Evolutionary conservation across 352 stramenopile species (phyloP).

Genomic region (Elongisporangium anandrum): DNA sequence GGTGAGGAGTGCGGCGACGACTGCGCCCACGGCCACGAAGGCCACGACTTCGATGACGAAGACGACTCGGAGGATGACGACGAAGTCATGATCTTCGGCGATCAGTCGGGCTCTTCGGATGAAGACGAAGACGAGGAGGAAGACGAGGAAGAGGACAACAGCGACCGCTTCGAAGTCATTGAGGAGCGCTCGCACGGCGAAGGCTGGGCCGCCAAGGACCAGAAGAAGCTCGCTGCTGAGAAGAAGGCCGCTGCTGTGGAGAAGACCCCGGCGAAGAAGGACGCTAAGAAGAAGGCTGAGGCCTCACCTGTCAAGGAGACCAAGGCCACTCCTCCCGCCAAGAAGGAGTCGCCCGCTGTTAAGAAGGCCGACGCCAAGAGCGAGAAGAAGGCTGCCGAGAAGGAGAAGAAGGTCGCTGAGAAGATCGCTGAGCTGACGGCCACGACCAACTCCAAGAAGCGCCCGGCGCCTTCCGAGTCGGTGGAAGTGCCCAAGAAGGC

Average conservation of each 20-base stretch:
- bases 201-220: slow-evolving; percentile 16
- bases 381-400: slow-evolving; percentile 32
- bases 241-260: slow-evolving; percentile 20
- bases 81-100: slow-evolving; percentile 67
- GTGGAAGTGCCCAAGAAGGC: slow-evolving; percentile 77
- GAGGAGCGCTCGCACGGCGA: slow-evolving; percentile 67
- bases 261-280: slow-evolving; percentile 22
- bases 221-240: slow-evolving; percentile 23
- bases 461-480: slow-evolving; percentile 43
- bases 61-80: slow-evolving; percentile 40
- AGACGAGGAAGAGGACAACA: slow-evolving; percentile 36
- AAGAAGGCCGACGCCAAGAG: slow-evolving; percentile 24
- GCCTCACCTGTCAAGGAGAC: slow-evolving; percentile 14
- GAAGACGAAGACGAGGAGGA: slow-evolving; percentile 37
- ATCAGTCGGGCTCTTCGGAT: slow-evolving; percentile 16
- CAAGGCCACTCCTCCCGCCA: slow-evolving; percentile 12
- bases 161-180: slow-evolving; percentile 67
- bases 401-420: slow-evolving; percentile 46
- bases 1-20: background rate
- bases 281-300: slow-evolving; percentile 27
- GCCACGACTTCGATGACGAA: slow-evolving; percentile 18
- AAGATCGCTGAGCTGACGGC: slow-evolving; percentile 49
- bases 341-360: slow-evolving; percentile 25
- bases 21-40: background rate
- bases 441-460: slow-evolving; percentile 55